Percentiles rank a stretch among this genome's conserved stretches.
phyloP scores from a whole-genome alignment of 345 rosid genomes.

The Mercurialis annua region DNA sequence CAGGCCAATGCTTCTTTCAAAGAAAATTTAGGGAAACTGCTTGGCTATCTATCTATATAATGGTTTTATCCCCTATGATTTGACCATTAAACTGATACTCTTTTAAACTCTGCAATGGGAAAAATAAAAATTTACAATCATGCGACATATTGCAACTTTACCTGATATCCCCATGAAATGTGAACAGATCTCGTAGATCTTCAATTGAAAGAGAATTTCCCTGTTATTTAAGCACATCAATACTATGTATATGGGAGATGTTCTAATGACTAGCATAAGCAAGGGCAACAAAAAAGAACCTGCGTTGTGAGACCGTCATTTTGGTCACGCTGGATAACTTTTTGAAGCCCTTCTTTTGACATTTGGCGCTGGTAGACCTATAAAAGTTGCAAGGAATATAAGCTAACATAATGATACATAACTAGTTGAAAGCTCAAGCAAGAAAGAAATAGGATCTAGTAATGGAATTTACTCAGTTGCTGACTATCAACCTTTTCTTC shows the following conservation, averaged over 20 bases:
- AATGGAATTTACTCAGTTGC: conserved; percentile 4
- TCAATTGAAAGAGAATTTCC: conserved; percentile 78
- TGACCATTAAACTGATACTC: neutral
- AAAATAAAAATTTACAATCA: neutral
- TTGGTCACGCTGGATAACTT: conserved; percentile 79
- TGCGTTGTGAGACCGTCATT: conserved; percentile 42
- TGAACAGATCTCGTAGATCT: conserved; percentile 84
- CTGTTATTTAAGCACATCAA: conserved; percentile 39
- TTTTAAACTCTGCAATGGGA: neutral
- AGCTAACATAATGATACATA: neutral
- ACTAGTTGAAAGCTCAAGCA: conserved; percentile 5
- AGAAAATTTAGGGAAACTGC: too few species aligned
- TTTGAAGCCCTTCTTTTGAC: conserved; percentile 99
- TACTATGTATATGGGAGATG: conserved; percentile 5
- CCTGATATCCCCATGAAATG: conserved; percentile 72
- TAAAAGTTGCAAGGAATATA: conserved; percentile 17
- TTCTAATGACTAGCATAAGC: conserved; percentile 10
- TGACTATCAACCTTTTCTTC: conserved; percentile 80
- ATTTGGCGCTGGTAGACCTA: conserved; percentile 98
- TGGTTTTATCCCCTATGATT: neutral
- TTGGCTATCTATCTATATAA: neutral
- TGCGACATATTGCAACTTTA: conserved; percentile 23
- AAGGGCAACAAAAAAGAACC: conserved; percentile 36
- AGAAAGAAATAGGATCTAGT: conserved; percentile 3
- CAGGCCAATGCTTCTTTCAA: too few species aligned